phyloP scores from a whole-genome alignment of 2,329 filamentous ascomycete genomes.

The Ceratocystis albifundus region DNA sequence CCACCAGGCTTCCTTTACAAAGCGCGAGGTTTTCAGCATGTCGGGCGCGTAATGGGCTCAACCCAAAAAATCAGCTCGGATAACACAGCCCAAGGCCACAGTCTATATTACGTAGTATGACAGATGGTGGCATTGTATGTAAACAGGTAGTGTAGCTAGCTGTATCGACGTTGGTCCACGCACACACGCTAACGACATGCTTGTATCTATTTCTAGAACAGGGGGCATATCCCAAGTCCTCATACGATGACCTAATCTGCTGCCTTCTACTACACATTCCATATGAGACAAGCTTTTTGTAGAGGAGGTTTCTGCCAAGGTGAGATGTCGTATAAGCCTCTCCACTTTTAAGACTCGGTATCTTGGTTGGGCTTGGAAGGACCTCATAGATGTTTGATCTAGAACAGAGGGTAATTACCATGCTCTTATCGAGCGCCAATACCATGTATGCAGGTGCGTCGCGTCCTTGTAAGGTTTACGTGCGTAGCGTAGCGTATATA shows the following conservation, averaged over 20 bases:
- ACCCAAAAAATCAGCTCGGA: no score
- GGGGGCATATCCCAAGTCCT: not conserved
- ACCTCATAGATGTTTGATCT: not conserved
- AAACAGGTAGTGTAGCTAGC: not conserved
- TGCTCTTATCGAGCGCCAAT: no score
- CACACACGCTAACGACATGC: not conserved
- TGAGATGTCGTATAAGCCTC: not conserved
- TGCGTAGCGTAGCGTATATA: not conserved
- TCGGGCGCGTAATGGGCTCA: no score
- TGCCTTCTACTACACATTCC: not conserved
- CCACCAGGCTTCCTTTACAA: no score
- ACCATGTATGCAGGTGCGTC: not conserved
- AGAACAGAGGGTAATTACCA: no score
- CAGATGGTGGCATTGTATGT: not conserved
- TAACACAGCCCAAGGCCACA: not conserved
- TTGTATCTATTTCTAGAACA: slow-evolving; percentile 8
- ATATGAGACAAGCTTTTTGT: not conserved
- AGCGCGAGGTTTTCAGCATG: no score
- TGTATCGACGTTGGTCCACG: not conserved
- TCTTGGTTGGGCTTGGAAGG: not conserved
- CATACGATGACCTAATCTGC: slow-evolving; percentile 8
- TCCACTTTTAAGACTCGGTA: not conserved
- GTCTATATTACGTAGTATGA: no score
- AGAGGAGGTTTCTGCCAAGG: not conserved
- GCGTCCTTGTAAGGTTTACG: not conserved